Base-by-base conservation (phyloP, 1,284 basidiomycete species). In the Cryptococcus sp. region DNA sequence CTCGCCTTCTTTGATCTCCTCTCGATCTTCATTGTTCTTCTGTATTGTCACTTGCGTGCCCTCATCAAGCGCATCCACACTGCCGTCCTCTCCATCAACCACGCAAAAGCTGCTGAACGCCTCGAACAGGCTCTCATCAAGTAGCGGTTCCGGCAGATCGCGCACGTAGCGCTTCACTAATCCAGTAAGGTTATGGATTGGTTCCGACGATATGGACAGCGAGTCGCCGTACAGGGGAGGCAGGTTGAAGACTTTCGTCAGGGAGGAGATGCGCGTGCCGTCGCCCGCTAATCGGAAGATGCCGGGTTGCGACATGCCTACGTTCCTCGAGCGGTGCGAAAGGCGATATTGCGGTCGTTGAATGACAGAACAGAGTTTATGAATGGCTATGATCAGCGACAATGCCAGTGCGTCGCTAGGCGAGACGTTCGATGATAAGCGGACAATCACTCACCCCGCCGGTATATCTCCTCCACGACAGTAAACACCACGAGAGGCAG, bases 381-480 rank as follows among this genome's bases (percentile, higher is more conserved):
- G 4, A 35, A 2, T 8, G 31, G 2, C 5, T 13, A 10, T 35
- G 31, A 8, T 35, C 8, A 35, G 31, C 31, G 10, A 35, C 31
- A 4, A 5, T 10, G 10, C 31, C 8, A 35, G 31, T 8, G 5
- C 3, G 5, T 35, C n/a, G n/a, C n/a, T n/a, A 50, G 3, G 31
- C 2, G 31, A 13, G 39, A 17, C 4, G 13, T 19, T 50, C 50
- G 47, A 40, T 39, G 25, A 5, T 8, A 40, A 16, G 10, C 19
- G 22, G 20, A 45, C 11, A 15, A 46, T 31, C 25, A 70, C 65
- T 68, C 55, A 61, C 77, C 77, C 47, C 76, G 60, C 10, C 71
- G 67, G 55, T 76, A 78, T 38, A 78, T 78, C 66, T 79, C 76
- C 54, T 78, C 78, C 16, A 78, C 70, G 0, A 73, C 61, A 15